A percentile compares a stretch with the other conserved stretches of the same genome.
Evolutionary conservation across 1,284 basidiomycete genomes (phyloP).

Genomic region (Puccinia polysora): DNA sequence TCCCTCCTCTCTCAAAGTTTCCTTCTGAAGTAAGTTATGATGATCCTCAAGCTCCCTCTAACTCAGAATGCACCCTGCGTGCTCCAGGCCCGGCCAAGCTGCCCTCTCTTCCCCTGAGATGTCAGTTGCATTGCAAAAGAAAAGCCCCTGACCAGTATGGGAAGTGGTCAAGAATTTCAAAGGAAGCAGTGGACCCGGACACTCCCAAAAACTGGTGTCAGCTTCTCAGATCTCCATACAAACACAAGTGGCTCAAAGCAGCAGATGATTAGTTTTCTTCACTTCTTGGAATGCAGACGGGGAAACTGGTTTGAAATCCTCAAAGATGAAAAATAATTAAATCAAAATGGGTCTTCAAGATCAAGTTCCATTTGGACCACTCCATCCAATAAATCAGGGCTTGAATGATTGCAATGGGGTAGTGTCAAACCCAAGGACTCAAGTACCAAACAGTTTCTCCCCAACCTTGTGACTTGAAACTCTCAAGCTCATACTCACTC

Average conservation of each 20-base stretch:
- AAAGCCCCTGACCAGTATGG: too few relatives aligned
- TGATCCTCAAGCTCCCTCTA: too few relatives aligned
- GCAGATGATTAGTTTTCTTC: background rate
- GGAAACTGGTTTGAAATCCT: background rate
- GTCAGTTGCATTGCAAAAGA: too few relatives aligned
- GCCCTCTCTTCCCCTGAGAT: too few relatives aligned
- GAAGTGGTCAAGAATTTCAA: too few relatives aligned
- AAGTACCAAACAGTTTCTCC: background rate
- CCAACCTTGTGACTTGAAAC: constrained; percentile 5
- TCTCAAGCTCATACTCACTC: background rate
- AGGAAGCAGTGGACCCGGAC: too few relatives aligned
- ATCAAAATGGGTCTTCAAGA: constrained; percentile 16
- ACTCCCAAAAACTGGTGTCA: constrained; percentile 2
- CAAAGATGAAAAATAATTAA: background rate
- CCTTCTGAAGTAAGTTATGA: too few relatives aligned
- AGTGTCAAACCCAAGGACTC: background rate
- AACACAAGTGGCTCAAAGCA: constrained; percentile 7
- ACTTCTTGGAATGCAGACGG: background rate
- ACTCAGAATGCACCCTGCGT: too few relatives aligned
- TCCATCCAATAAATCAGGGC: background rate
- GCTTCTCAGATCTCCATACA: background rate
- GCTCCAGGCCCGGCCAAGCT: too few relatives aligned
- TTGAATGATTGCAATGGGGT: background rate
- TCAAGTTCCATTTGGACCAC: background rate
- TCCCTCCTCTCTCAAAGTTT: too few relatives aligned